Conservation (phyloP, 2,329 filamentous ascomycete genomes). For the Chaetomiaceae sp. region DNA sequence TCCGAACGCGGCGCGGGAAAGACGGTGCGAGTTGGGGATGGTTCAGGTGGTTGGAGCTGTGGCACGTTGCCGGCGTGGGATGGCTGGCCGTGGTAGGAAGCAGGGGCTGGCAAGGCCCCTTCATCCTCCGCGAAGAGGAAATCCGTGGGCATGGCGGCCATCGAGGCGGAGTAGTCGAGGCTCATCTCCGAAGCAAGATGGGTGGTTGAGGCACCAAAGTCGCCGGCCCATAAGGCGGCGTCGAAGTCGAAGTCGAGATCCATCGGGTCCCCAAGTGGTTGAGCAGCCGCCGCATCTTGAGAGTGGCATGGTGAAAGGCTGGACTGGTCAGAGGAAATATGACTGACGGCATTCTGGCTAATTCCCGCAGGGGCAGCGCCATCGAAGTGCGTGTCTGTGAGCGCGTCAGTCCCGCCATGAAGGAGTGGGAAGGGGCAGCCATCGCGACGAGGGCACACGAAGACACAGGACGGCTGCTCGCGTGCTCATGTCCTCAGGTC, state of each 20-base stretch:
- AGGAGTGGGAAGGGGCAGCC: too few species aligned
- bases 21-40: not conserved
- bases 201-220: constrained; percentile 20
- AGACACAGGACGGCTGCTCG: not conserved
- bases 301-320: not conserved
- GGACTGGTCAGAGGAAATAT: not conserved
- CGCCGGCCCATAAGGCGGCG: constrained; percentile 22
- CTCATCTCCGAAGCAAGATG: constrained; percentile 7
- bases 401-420: not conserved
- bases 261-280: constrained; percentile 25
- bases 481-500: too few species aligned
- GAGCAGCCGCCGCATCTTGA: not conserved
- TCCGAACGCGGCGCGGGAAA: not conserved
- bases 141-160: constrained; percentile 14
- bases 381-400: constrained; percentile 6
- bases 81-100: not conserved
- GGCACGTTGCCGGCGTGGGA: not conserved
- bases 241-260: constrained; percentile 31
- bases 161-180: not conserved
- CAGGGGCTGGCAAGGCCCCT: constrained; percentile 10
- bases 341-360: not conserved
- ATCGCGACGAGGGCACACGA: not conserved
- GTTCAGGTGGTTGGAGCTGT: not conserved
- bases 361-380: not conserved
- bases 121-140: constrained; percentile 26